phyloP scores from a whole-genome alignment of 192 early-diverging fungal genomes.

The Endogone sp. region DNA sequence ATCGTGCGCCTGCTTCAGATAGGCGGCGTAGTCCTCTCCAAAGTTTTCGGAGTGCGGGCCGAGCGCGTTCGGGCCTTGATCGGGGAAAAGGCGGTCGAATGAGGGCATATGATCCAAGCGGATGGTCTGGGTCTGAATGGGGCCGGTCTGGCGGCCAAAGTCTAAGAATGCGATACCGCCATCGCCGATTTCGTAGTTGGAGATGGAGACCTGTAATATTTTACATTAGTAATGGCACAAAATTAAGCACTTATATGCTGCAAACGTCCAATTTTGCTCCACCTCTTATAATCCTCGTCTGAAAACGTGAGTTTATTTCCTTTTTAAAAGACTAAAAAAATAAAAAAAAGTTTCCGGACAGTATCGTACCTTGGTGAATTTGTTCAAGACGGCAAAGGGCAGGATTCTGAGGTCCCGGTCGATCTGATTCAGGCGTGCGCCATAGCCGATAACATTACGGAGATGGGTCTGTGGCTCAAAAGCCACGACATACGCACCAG shows the following conservation, averaged over 20 bases:
- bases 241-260: too few species aligned
- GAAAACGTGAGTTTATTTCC: too few species aligned
- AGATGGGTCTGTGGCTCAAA: constrained; percentile 34
- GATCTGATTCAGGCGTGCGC: constrained; percentile 20
- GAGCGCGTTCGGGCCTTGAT: constrained; percentile 1
- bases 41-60: constrained; percentile 11
- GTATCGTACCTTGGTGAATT: constrained; percentile 9
- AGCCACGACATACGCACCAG: constrained; percentile 28
- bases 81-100: constrained; percentile 19
- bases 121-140: constrained; percentile 29
- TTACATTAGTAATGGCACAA: background rate
- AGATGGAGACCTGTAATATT: constrained; percentile 13
- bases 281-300: too few species aligned
- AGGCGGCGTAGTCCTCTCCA: constrained; percentile 19
- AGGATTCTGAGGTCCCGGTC: constrained; percentile 20
- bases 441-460: constrained; percentile 28
- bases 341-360: too few species aligned
- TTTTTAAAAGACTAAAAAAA: too few species aligned
- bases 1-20: constrained; percentile 11
- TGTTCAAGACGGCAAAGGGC: constrained; percentile 31
- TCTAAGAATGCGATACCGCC: constrained; percentile 24
- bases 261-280: too few species aligned
- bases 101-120: constrained; percentile 23
- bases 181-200: constrained; percentile 18
- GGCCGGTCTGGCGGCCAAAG: background rate